A percentile compares a stretch with the other conserved stretches of the same genome.
phyloP scores from a whole-genome alignment of 306 rosid genomes.

The Begonia fuchsioides region DNA sequence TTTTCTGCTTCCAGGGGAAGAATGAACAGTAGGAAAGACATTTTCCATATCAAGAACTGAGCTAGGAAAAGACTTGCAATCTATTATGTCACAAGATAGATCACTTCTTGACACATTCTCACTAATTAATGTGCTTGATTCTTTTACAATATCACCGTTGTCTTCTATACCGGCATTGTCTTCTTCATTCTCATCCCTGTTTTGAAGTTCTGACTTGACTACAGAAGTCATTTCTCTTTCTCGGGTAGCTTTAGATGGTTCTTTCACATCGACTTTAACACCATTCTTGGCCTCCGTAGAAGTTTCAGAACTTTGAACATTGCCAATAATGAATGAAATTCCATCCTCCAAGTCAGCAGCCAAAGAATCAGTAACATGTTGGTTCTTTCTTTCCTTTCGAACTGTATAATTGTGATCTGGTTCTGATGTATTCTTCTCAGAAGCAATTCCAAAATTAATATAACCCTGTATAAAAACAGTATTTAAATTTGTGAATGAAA shows the following conservation, averaged over 20 bases:
- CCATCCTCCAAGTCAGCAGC: constrained; percentile 90
- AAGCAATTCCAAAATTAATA: constrained; percentile 89
- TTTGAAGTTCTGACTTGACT: constrained; percentile 10
- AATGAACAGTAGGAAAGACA: no score
- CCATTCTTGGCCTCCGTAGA: constrained; percentile 5
- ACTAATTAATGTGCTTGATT: constrained; percentile 15
- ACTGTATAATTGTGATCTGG: constrained; percentile 38
- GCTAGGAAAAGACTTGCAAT: not conserved
- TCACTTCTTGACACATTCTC: constrained; percentile 17
- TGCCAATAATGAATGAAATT: constrained; percentile 71
- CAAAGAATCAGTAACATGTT: constrained; percentile 44
- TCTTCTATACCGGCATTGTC: constrained; percentile 22
- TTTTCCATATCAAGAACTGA: no score
- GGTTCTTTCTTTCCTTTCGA: constrained; percentile 44
- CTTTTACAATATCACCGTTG: constrained; percentile 19
- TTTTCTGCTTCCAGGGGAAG: constrained; percentile 18
- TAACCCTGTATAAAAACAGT: constrained; percentile 52
- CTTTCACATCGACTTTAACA: constrained; percentile 16
- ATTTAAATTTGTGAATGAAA: constrained; percentile 1
- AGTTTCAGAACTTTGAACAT: constrained; percentile 33
- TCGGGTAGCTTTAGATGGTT: constrained; percentile 17
- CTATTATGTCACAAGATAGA: not conserved
- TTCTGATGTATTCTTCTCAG: constrained; percentile 57
- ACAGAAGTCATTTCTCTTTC: constrained; percentile 14
- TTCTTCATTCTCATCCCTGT: constrained; percentile 24